A percentile compares a stretch with the other conserved stretches of the same genome.
These are phyloP conservation scores for Pythium chondricola DNA, from an alignment of 352 stramenopile genomes.

Conservation along the genomic window DNA sequence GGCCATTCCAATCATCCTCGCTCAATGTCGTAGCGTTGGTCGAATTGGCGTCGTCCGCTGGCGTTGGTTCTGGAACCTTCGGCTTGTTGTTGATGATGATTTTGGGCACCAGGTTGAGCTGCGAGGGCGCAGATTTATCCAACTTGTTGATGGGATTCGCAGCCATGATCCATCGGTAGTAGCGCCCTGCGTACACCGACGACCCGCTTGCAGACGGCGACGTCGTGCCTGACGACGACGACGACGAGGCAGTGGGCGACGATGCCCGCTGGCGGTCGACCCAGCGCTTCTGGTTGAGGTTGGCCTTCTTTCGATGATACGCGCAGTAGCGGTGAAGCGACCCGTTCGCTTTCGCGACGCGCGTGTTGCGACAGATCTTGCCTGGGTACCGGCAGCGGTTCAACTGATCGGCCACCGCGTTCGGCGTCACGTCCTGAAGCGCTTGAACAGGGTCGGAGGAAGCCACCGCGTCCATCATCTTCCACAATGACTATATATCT, in stretches of 20 bases:
- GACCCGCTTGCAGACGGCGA: background rate
- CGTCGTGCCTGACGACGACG: background rate
- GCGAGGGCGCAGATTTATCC: background rate
- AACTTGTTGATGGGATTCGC: background rate
- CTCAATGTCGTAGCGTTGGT: background rate
- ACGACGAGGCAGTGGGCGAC: background rate
- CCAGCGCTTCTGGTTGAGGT: slow-evolving; percentile 27
- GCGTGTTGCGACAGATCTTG: slow-evolving; percentile 18
- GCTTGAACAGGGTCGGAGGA: background rate
- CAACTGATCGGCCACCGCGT: background rate
- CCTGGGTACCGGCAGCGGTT: slow-evolving; percentile 17
- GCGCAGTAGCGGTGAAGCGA: slow-evolving; percentile 25
- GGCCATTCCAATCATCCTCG: slow-evolving; percentile 3
- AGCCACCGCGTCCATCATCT: background rate
- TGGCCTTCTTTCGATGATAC: slow-evolving; percentile 27
- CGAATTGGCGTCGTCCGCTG: background rate
- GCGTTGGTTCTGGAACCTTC: background rate
- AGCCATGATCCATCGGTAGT: slow-evolving; percentile 13
- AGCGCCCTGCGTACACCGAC: background rate
- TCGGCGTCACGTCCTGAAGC: background rate
- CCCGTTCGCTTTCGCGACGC: slow-evolving; percentile 24
- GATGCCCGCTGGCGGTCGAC: slow-evolving; percentile 16
- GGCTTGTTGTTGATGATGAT: background rate
- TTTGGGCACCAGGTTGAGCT: background rate
- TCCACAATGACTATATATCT: no score